A percentile compares a stretch with the other conserved stretches of the same genome.
phyloP scores from a whole-genome alignment of 495 filamentous ascomycete genomes.

The Penicillium bovifimosum region DNA sequence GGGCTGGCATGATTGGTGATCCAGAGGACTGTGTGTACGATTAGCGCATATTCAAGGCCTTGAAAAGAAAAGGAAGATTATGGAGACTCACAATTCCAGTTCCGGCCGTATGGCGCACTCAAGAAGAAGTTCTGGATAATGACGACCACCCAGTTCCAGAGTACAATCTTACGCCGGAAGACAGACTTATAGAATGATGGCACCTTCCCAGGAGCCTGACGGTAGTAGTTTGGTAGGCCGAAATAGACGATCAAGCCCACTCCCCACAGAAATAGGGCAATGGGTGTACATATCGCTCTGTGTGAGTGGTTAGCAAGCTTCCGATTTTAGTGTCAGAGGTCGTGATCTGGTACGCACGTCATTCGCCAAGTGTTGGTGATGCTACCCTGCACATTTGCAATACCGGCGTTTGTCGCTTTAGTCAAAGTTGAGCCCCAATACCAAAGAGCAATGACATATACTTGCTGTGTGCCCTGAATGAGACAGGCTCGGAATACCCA shows the following conservation, averaged over 20 bases:
- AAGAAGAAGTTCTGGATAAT: slow-evolving; percentile 47
- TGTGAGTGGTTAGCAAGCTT: slow-evolving; percentile 8
- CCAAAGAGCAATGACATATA: slow-evolving; percentile 48
- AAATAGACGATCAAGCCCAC: slow-evolving; percentile 40
- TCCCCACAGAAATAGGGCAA: slow-evolving; percentile 38
- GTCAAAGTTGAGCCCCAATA: slow-evolving; percentile 47
- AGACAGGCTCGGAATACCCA: slow-evolving; percentile 50
- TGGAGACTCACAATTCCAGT: slow-evolving; percentile 43
- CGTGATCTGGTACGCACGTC: slow-evolving; percentile 27
- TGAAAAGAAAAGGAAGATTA: not conserved
- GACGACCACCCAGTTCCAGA: slow-evolving; percentile 46
- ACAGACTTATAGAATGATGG: slow-evolving; percentile 51
- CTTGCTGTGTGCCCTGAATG: slow-evolving; percentile 47
- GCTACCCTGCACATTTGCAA: slow-evolving; percentile 25
- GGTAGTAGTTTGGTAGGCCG: slow-evolving; percentile 46
- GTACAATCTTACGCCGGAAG: slow-evolving; percentile 44
- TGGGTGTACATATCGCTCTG: slow-evolving; percentile 40
- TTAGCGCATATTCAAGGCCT: not conserved
- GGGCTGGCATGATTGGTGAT: slow-evolving; percentile 39
- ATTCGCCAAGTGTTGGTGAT: slow-evolving; percentile 45
- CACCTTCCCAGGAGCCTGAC: slow-evolving; percentile 60
- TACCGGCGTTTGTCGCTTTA: slow-evolving; percentile 30
- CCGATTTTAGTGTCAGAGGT: not conserved
- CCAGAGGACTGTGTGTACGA: slow-evolving; percentile 36
- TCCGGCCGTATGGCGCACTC: slow-evolving; percentile 45